Evolutionary conservation across 2,329 filamentous ascomycete species (phyloP), one percentile per base, ranked within the genome.

Genomic region (Pseudovirgaria hyperparasitica): DNA sequence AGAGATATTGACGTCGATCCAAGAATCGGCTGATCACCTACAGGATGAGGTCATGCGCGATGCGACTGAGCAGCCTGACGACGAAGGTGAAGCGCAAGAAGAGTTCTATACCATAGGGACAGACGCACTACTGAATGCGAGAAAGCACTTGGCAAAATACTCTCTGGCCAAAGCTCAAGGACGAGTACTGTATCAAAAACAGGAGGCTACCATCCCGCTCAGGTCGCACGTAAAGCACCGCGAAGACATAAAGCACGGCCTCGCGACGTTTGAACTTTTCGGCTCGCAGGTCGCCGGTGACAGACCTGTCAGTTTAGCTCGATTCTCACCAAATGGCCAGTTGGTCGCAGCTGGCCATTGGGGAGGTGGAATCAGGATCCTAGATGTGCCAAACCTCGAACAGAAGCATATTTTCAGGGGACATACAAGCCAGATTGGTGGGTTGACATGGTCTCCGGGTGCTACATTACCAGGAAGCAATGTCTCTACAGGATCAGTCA

Each of bases 71-170:
- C 57, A 52, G 11, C 65, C 61, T 1, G 71, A 72, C 2, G 72
- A 71, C 4, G 72, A 74, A 11, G 74, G 71, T 4, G 48, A 55
- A 27, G 50, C 46, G 15, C 45, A 51, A 25, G 85, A 96, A 46
- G 90, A 98, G 42, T 98, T 94, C 54, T 98, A 94, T 52, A 93
- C 87, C 0, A 70, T 80, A 41, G 90, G 90, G 3, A 72, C 75
- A 2, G 64, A 71, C 4, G 75, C 76, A 21, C 62, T 98, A 14
- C 58, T 93, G 4, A 65, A 79, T 26, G 82, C 84, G 2, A 70
- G 90, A 33, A 72, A 75, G 42, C 69, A 77, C 15, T 85, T 98
- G 34, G 84, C 86, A 5, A 65, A 69, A 23, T 96, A 77, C 53
- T 92, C 85, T 5, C 58, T 98, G 25, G 84, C 85, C 2, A 67